Conservation (phyloP, 2,329 filamentous ascomycete genomes). For the Claviceps maximensis region DNA sequence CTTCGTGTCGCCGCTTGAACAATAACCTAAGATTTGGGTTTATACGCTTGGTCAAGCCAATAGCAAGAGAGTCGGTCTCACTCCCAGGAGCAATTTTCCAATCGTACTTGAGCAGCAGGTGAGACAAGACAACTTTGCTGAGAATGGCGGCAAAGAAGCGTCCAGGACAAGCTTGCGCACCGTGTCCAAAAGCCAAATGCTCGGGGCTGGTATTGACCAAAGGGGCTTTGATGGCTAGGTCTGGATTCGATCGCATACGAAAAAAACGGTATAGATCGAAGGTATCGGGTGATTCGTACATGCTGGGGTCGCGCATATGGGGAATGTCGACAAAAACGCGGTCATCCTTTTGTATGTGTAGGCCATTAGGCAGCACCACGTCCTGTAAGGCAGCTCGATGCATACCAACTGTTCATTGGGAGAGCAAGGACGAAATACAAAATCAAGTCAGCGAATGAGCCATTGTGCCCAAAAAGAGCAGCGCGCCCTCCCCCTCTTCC, state of each 20-base stretch:
- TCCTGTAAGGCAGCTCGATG: constrained; percentile 7
- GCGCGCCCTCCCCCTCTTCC: no score
- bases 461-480: background rate
- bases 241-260: constrained; percentile 5
- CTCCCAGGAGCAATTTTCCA: constrained; percentile 3
- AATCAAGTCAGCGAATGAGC: background rate
- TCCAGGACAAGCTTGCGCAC: constrained; percentile 6
- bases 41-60: constrained; percentile 6
- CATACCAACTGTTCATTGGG: constrained; percentile 3
- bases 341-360: constrained; percentile 4
- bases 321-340: constrained; percentile 7
- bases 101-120: constrained; percentile 7
- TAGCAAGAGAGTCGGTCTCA: constrained; percentile 1
- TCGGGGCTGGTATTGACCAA: constrained; percentile 6
- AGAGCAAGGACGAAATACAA: background rate
- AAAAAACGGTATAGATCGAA: constrained; percentile 7
- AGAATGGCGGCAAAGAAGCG: constrained; percentile 6
- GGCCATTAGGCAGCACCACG: constrained; percentile 3
- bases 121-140: constrained; percentile 5
- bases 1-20: constrained; percentile 4
- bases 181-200: constrained; percentile 7
- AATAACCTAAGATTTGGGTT: constrained; percentile 4
- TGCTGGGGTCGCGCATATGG: constrained; percentile 5
- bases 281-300: constrained; percentile 6
- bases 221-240: constrained; percentile 5